phyloP scores from a whole-genome alignment of 106 monocot species.

The Dioscorea dumetorum region DNA sequence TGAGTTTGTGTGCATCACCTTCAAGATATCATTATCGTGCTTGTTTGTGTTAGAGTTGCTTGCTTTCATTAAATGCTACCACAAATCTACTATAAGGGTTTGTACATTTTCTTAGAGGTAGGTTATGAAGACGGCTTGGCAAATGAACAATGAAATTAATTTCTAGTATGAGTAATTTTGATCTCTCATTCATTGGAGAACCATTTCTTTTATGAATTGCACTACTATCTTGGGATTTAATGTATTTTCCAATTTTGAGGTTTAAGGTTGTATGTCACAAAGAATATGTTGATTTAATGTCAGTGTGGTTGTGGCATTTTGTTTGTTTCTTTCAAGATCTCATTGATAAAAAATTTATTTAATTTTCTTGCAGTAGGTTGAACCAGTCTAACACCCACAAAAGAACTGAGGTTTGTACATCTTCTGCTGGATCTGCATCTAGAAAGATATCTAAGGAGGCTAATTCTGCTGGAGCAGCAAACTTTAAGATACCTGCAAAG shows the following conservation, averaged over 20 bases:
- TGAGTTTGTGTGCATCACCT: no score
- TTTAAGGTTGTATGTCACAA: neutral
- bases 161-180: no score
- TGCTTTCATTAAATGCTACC: no score
- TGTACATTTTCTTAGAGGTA: no score
- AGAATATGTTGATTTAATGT: neutral
- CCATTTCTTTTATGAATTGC: no score
- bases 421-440: constrained; percentile 22
- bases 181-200: no score
- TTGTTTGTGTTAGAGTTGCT: no score
- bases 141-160: no score
- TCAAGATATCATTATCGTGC: no score
- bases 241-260: neutral
- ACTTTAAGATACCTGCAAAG: constrained; percentile 66
- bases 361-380: constrained; percentile 30
- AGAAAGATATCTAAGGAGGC: constrained; percentile 32
- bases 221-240: no score
- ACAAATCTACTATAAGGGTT: no score
- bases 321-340: neutral
- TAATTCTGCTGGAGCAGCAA: constrained; percentile 26
- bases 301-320: neutral
- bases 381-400: constrained; percentile 16
- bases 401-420: constrained; percentile 32
- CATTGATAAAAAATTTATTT: neutral
- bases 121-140: no score